Percentiles rank a stretch among this genome's conserved stretches.
These are phyloP conservation scores for Closterium sp. DNA, from an alignment of 139 green algal species.

Conservation along the genomic window DNA sequence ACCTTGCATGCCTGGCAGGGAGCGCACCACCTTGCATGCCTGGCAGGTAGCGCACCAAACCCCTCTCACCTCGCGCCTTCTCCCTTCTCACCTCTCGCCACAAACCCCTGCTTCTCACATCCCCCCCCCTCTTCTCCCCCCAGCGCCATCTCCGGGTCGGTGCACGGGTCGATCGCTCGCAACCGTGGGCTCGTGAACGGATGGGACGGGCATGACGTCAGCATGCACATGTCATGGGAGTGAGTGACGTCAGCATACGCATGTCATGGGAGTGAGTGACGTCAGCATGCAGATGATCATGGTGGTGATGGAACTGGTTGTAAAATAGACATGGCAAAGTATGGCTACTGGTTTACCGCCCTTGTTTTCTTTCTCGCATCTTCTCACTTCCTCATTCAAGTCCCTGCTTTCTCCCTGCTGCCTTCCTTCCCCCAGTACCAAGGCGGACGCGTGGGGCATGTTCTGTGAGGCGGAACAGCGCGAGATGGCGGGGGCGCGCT, in stretches of 20 bases:
- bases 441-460: no score
- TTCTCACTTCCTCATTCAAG: no score
- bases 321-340: neutral
- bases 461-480: no score
- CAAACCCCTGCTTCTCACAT: neutral
- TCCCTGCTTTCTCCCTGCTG: no score
- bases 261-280: no score
- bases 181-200: neutral
- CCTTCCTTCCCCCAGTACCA: no score
- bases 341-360: neutral
- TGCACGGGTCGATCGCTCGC: neutral
- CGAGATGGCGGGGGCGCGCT: no score
- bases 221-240: neutral
- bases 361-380: neutral
- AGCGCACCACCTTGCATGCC: no score
- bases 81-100: neutral
- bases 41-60: no score
- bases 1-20: no score
- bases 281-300: neutral
- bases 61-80: neutral
- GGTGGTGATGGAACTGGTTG: neutral
- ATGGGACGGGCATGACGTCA: no score
- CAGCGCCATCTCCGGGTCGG: neutral
- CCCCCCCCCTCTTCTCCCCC: no score
- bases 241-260: neutral